Base-by-base conservation (phyloP, 345 rosid genomes). In the Rhizophora apiculata region DNA sequence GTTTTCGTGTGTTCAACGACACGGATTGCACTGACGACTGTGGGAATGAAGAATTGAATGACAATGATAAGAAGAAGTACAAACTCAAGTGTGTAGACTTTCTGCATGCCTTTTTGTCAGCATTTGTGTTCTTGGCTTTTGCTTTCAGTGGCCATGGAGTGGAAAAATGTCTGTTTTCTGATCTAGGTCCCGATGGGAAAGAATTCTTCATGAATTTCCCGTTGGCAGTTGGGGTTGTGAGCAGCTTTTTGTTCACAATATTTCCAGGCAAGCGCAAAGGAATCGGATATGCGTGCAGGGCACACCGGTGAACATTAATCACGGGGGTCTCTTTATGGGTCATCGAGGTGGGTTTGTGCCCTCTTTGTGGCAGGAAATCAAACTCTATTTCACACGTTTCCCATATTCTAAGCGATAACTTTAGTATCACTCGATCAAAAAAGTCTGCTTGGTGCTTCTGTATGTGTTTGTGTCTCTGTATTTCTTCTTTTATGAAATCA, bases 211-310 rank as follows among this genome's bases (percentile, higher is more conserved):
- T 30, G 62, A 69, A 72, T 69, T 22, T 79, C 77, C 89, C 84
- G 0, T 30, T 85, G 9, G 76, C 77, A 58, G 84, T 68, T 27
- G 87, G 78, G 31, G 19, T 74, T 16, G 15, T 83, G 13, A 76
- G 76, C 0, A 83, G 80, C 68, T 63, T 79, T 32, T 52, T 88
- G 67, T 81, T 88, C 79, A 70, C 69, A 34, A 37, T 86, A 24
- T 86, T 86, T 52, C 93, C 93, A 0, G 81, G 87, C 8, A 69
- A 22, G 22, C 84, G 89, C 1, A 70, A 81, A 76, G 89, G 91
- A 58, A 83, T 88, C 11, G 88, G 91, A 5, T 79, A 39, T 6
- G 68, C 34, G 3, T 58, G 53, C 34, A 31, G 34, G 22, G 49
- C 63, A 24, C 71, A 43, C 9, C 22, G 11, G 11, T 39, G 48